Evolutionary conservation across 2,329 filamentous ascomycete species (phyloP), one percentile per base, ranked within the genome.

Genomic region (Sporothrix protearum): DNA sequence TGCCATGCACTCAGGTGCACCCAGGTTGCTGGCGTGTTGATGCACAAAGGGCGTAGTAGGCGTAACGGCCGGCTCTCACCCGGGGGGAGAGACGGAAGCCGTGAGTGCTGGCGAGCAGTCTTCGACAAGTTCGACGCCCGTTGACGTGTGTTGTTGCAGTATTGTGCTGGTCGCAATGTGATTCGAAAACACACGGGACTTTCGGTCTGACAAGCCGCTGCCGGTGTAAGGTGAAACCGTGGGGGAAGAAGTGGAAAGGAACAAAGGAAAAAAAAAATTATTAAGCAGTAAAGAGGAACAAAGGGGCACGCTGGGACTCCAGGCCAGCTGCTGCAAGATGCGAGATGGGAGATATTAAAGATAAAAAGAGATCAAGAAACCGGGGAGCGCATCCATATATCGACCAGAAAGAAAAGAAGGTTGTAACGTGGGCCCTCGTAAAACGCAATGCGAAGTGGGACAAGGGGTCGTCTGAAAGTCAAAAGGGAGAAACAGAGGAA

Each of bases 271-370:
- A 33, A n/a, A 49, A n/a, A n/a, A n/a, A n/a, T n/a, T 67, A 51
- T 67, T 68, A 51, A 51, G 39, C 6, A 22, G n/a, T 39, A 25
- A 25, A n/a, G 36, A 28, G 0, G 14, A 36, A 36, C 8, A 16
- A 51, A 51, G 45, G 30, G 22, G 30, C 64, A 68, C 28, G 47
- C 28, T 64, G 47, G 49, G 63, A 66, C 63, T 64, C 63, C 63
- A 33, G 63, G 63, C 45, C 63, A 49, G 45, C 63, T n/a, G 19
- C 30, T 53, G 30, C 30, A 68, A 16, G 61, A 66, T 36, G 36
- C 22, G 19, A 39, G 19, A 63, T 25, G 30, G 12, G 22, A 63
- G 33, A 63, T 39, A 42, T 39, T 22, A 63, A 42, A 22, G 22
- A 63, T 19, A 28, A 33, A 25, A 9, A 42, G 19, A 30, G 33